phyloP scores from a whole-genome alignment of 2,329 filamentous ascomycete species.

The Aspergillus chevalieri region DNA sequence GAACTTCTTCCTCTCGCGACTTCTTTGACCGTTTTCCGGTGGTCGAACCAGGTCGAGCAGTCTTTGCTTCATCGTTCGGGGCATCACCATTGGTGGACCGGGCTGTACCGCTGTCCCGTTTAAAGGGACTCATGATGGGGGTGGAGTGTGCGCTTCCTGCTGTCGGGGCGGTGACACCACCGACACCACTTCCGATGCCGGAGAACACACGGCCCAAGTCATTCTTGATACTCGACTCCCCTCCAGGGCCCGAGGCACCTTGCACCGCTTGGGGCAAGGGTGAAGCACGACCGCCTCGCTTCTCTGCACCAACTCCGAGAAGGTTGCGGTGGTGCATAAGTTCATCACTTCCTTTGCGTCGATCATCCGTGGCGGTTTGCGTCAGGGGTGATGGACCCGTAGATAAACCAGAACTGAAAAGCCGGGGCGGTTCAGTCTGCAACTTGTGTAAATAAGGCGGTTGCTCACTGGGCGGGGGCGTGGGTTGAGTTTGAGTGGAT shows the following conservation, averaged over 20 bases:
- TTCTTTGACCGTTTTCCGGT: slow-evolving; percentile 59
- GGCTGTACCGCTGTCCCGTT: slow-evolving; percentile 43
- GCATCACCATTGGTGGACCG: slow-evolving; percentile 37
- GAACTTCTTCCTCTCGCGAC: slow-evolving; percentile 67
- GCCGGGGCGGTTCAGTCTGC: slow-evolving; percentile 24
- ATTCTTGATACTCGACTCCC: slow-evolving; percentile 85
- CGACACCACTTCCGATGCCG: slow-evolving; percentile 71
- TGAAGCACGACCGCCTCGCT: slow-evolving; percentile 75
- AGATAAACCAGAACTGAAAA: slow-evolving; percentile 29
- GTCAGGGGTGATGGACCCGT: slow-evolving; percentile 22
- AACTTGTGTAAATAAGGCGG: slow-evolving; percentile 25
- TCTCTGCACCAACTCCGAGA: slow-evolving; percentile 66
- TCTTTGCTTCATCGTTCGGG: slow-evolving; percentile 34
- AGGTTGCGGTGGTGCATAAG: slow-evolving; percentile 60
- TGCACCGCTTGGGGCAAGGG: slow-evolving; percentile 90
- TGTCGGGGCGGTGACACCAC: slow-evolving; percentile 45
- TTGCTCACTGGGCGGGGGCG: slow-evolving; percentile 29
- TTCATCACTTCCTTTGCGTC: slow-evolving; percentile 47
- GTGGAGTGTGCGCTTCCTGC: slow-evolving; percentile 49
- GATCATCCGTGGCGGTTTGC: slow-evolving; percentile 28
- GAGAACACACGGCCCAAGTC: slow-evolving; percentile 94
- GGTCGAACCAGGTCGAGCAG: slow-evolving; percentile 38
- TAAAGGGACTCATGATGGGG: slow-evolving; percentile 49
- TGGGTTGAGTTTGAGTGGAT: slow-evolving; percentile 29
- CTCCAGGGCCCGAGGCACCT: slow-evolving; percentile 72